Evolutionary conservation across 352 stramenopile species (phyloP).

Genomic region (Phytophthora megakarya): DNA sequence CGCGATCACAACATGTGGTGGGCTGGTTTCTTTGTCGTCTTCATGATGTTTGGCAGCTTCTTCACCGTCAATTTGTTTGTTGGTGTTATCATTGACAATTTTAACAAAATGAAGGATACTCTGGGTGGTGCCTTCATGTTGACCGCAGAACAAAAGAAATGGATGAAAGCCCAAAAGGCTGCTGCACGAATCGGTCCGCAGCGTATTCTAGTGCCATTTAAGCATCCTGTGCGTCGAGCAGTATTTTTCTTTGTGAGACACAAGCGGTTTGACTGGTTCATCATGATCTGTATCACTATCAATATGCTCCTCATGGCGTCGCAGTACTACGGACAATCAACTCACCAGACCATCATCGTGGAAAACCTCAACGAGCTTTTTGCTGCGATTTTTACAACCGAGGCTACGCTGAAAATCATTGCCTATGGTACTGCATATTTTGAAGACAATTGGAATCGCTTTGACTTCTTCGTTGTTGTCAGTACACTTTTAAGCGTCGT

Average conservation of each 20-base stretch:
- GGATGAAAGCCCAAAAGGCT: slow-evolving; percentile 79
- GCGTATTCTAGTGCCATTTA: slow-evolving; percentile 55
- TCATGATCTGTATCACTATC: slow-evolving; percentile 90
- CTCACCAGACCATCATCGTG: slow-evolving; percentile 52
- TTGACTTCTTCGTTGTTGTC: slow-evolving; percentile 84
- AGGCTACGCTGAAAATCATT: slow-evolving; percentile 88
- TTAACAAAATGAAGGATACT: slow-evolving; percentile 86
- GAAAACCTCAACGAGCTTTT: slow-evolving; percentile 84
- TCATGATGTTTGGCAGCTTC: slow-evolving; percentile 92
- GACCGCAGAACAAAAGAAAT: slow-evolving; percentile 89
- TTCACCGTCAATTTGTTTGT: slow-evolving; percentile 95
- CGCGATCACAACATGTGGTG: slow-evolving; percentile 77
- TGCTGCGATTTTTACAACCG: slow-evolving; percentile 84
- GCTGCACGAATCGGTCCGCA: slow-evolving; percentile 60
- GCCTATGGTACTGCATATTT: slow-evolving; percentile 83
- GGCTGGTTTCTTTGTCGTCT: slow-evolving; percentile 85
- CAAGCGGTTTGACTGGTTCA: slow-evolving; percentile 82
- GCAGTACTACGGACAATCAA: slow-evolving; percentile 82
- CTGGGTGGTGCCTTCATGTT: slow-evolving; percentile 73
- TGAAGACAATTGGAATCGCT: slow-evolving; percentile 83
- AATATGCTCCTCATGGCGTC: slow-evolving; percentile 91
- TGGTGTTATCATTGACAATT: slow-evolving; percentile 94
- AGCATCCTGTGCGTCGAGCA: slow-evolving; percentile 44
- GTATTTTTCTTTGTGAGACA: slow-evolving; percentile 74
- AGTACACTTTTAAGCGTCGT: slow-evolving; percentile 64